These are phyloP conservation scores for Thinopyrum obtusiflorum DNA, from an alignment of 202 grass and related monocot species.

Conservation along the genomic window DNA sequence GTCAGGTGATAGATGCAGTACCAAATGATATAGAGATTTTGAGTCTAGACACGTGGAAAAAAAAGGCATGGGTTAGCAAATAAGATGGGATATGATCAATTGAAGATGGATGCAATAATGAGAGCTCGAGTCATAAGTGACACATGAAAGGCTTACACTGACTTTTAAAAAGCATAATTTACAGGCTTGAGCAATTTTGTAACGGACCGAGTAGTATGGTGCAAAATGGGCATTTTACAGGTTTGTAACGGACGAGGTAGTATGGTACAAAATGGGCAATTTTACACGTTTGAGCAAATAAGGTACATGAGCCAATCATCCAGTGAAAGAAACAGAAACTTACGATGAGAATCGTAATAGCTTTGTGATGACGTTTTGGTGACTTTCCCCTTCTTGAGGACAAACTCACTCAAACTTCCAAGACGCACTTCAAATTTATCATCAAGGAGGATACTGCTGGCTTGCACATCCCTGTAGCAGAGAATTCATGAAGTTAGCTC, in stretches of 20 bases:
- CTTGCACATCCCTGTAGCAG: constrained; percentile 70
- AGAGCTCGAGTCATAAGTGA: neutral
- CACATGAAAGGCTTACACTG: neutral
- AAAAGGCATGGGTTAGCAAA: neutral
- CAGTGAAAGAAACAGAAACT: constrained; percentile 35
- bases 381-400: constrained; percentile 79
- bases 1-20: neutral
- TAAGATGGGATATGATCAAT: neutral
- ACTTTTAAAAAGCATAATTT: neutral
- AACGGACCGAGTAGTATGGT: neutral
- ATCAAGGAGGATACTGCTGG: constrained; percentile 92
- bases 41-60: neutral
- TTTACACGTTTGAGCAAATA: neutral
- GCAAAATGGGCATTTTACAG: neutral
- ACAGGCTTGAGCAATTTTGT: neutral
- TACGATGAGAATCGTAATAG: constrained; percentile 90
- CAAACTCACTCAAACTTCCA: constrained; percentile 80
- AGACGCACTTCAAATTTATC: constrained; percentile 92
- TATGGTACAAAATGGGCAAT: neutral
- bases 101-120: neutral
- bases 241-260: neutral
- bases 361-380: constrained; percentile 87
- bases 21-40: neutral
- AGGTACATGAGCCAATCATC: constrained; percentile 11
- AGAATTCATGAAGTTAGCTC: constrained; percentile 21